Conservation (phyloP, 2,329 filamentous ascomycete genomes). For the Xylogone sp. region DNA sequence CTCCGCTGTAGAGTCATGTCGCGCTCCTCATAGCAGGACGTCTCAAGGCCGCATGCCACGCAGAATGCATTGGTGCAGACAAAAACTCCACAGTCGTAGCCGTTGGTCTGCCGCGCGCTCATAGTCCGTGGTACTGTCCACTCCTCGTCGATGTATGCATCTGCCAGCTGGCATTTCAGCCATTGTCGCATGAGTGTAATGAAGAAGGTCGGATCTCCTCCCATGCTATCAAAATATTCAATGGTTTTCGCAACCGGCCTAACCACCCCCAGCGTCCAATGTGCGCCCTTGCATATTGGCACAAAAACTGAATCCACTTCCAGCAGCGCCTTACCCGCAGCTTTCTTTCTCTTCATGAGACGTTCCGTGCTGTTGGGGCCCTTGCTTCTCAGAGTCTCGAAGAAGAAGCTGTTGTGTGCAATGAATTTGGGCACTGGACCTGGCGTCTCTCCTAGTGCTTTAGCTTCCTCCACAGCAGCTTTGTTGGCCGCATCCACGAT, state of each 20-base stretch:
- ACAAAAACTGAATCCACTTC: slow-evolving; percentile 65
- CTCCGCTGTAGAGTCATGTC: slow-evolving; percentile 59
- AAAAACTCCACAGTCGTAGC: slow-evolving; percentile 74
- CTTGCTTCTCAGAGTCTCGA: slow-evolving; percentile 45
- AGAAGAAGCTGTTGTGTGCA: slow-evolving; percentile 65
- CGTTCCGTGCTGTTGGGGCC: slow-evolving; percentile 46
- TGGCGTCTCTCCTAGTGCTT: slow-evolving; percentile 25
- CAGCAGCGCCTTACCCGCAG: slow-evolving; percentile 58
- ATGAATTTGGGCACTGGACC: slow-evolving; percentile 56
- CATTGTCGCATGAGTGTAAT: slow-evolving; percentile 45
- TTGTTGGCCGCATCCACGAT: slow-evolving; percentile 58
- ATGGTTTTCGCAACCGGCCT: slow-evolving; percentile 57
- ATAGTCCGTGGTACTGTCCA: slow-evolving; percentile 54
- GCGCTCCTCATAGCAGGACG: slow-evolving; percentile 40
- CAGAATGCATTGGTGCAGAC: slow-evolving; percentile 70
- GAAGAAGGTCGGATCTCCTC: slow-evolving; percentile 33
- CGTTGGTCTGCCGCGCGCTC: slow-evolving; percentile 59
- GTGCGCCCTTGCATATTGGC: slow-evolving; percentile 59
- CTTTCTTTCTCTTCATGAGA: slow-evolving; percentile 53
- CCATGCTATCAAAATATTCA: slow-evolving; percentile 68
- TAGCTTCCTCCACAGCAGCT: slow-evolving; percentile 40
- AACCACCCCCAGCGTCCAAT: slow-evolving; percentile 72
- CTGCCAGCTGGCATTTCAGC: slow-evolving; percentile 54
- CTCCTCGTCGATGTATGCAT: slow-evolving; percentile 50
- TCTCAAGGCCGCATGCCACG: slow-evolving; percentile 35